These are phyloP conservation scores for Myriosclerotinia curreyana DNA, from an alignment of 2,329 filamentous ascomycete species.

Conservation along the genomic window DNA sequence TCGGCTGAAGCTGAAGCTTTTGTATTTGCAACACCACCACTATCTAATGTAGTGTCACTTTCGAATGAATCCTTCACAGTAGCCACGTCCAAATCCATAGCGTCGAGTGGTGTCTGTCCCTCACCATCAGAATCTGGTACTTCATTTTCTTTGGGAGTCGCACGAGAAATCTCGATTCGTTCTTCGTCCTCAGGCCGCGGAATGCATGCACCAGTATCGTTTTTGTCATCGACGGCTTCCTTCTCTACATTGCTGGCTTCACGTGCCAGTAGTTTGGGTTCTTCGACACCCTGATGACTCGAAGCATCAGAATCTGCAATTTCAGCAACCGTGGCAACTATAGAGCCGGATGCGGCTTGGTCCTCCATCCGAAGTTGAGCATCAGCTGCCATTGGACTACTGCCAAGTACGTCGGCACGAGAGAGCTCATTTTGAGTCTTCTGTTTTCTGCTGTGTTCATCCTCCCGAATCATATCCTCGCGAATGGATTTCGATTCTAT, in stretches of 20 bases:
- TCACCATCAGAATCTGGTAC: constrained; percentile 36
- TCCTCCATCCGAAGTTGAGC: constrained; percentile 57
- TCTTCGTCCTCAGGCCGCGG: constrained; percentile 19
- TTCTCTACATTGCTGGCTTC: constrained; percentile 12
- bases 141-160: constrained; percentile 26
- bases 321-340: constrained; percentile 34
- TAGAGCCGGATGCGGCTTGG: constrained; percentile 38
- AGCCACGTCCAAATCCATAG: constrained; percentile 35
- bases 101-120: constrained; percentile 30
- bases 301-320: constrained; percentile 12
- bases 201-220: not conserved
- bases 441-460: constrained; percentile 35
- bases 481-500: constrained; percentile 31
- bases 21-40: not conserved
- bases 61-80: constrained; percentile 36
- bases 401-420: constrained; percentile 42
- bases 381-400: constrained; percentile 52
- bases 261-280: not conserved
- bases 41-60: constrained; percentile 26
- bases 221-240: not conserved
- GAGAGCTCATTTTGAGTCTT: constrained; percentile 35
- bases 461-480: constrained; percentile 40
- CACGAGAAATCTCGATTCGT: constrained; percentile 20
- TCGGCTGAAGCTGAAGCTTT: not conserved
- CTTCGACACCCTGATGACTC: constrained; percentile 15